phyloP scores from a whole-genome alignment of 768 basidiomycete genomes.

The Macrolepiota fuliginosa region DNA sequence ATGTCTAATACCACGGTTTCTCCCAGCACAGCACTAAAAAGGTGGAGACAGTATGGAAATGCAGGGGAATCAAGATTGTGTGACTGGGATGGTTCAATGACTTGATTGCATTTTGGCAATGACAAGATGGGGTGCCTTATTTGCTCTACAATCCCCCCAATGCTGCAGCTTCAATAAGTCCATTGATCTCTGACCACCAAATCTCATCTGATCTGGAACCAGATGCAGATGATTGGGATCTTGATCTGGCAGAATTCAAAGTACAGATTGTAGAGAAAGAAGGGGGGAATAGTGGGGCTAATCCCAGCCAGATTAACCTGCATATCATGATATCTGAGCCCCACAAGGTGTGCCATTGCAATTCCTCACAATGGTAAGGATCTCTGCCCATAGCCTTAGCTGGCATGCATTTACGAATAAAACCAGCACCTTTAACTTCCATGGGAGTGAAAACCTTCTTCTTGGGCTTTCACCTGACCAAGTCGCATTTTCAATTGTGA shows the following conservation, averaged over 20 bases:
- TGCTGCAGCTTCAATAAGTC: conserved; percentile 20
- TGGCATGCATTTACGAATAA: no score
- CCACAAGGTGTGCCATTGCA: no score
- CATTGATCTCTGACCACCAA: conserved; percentile 26
- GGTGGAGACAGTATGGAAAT: conserved; percentile 77
- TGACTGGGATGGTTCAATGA: conserved; percentile 90
- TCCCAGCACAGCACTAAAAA: conserved; percentile 84
- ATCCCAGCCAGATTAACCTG: no score
- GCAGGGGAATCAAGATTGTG: conserved; percentile 79
- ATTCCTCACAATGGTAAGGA: no score
- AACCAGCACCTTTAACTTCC: no score
- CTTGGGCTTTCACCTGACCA: no score
- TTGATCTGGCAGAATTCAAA: conserved; percentile 28
- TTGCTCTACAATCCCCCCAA: conserved; percentile 60
- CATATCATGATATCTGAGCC: no score
- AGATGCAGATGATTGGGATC: conserved; percentile 68
- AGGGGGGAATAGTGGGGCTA: conserved; percentile 1
- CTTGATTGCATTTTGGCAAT: conserved; percentile 78
- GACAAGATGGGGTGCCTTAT: conserved; percentile 77
- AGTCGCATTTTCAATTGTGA: no score
- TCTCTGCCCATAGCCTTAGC: no score
- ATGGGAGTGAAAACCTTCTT: no score
- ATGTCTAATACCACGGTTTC: neutral
- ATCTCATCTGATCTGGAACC: conserved; percentile 68
- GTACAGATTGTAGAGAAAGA: conserved; percentile 25